Percentiles rank a stretch among this genome's conserved stretches.
Evolutionary conservation across 176 grass and related monocot species (phyloP).

Genomic region (Eleusine coracana): DNA sequence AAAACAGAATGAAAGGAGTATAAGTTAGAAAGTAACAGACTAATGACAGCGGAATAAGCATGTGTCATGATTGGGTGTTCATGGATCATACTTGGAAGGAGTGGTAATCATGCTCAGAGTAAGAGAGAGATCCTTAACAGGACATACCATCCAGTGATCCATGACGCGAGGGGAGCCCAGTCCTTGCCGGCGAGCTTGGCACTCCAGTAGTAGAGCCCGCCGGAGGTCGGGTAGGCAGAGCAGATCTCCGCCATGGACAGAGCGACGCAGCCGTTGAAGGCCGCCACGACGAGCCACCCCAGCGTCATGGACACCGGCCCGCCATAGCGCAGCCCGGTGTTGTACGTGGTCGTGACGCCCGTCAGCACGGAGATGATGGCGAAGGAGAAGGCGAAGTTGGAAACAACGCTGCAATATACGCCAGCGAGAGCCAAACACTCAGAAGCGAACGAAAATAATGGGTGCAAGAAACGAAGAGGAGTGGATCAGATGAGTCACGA

Average conservation of each 20-base stretch:
- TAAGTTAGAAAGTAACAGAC: no score
- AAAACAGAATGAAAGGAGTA: no score
- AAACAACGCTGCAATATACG: background rate
- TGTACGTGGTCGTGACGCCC: conserved; percentile 62
- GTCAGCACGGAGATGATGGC: conserved; percentile 66
- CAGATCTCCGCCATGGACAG: conserved; percentile 94
- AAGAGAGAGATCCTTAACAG: no score
- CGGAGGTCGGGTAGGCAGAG: conserved; percentile 84
- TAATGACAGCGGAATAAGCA: no score
- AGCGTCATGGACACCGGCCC: conserved; percentile 65
- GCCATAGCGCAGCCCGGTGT: conserved; percentile 74
- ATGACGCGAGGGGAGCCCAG: conserved; percentile 73
- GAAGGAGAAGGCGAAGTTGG: conserved; percentile 58
- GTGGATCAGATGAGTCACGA: background rate
- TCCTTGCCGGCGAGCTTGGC: conserved; percentile 69
- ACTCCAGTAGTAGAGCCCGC: conserved; percentile 95
- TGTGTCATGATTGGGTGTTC: no score
- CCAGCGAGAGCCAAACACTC: background rate
- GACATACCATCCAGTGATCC: conserved; percentile 76
- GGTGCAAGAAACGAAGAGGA: no score
- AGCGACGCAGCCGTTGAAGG: conserved; percentile 56
- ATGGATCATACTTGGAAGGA: no score
- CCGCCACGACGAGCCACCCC: conserved; percentile 49
- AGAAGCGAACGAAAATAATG: background rate
- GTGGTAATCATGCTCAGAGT: no score